A percentile compares a stretch with the other conserved stretches of the same genome.
phyloP scores from a whole-genome alignment of 2,329 filamentous ascomycete species.

The Juglanconis juglandina region DNA sequence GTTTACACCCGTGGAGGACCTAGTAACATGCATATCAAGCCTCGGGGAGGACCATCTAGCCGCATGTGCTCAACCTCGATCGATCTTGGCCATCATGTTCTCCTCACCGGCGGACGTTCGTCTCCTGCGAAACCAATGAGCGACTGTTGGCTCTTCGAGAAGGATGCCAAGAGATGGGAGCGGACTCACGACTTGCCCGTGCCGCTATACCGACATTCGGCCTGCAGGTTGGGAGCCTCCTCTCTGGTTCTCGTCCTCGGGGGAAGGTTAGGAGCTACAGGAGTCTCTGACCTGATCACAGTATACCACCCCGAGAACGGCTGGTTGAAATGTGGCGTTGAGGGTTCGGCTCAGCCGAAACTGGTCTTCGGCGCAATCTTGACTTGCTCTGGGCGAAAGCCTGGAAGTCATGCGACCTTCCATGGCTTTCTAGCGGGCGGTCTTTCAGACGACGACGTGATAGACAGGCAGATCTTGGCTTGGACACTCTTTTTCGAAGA shows the following conservation, averaged over 20 bases:
- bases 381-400: constrained; percentile 19
- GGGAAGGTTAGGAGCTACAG: constrained; percentile 52
- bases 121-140: constrained; percentile 66
- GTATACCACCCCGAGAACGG: constrained; percentile 47
- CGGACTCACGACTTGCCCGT: constrained; percentile 61
- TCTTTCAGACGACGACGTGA: constrained; percentile 59
- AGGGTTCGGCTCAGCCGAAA: constrained; percentile 31
- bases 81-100: constrained; percentile 51
- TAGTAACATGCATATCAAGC: constrained; percentile 15
- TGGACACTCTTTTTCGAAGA: constrained; percentile 56
- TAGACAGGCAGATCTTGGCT: constrained; percentile 60
- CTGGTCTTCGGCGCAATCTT: constrained; percentile 44
- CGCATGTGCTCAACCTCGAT: constrained; percentile 78
- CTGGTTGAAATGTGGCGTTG: constrained; percentile 43
- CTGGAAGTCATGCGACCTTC: constrained; percentile 32
- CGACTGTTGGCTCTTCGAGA: constrained; percentile 73
- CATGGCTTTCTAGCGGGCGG: constrained; percentile 70
- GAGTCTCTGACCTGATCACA: constrained; percentile 49
- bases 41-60: constrained; percentile 35
- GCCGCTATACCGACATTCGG: constrained; percentile 74
- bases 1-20: constrained; percentile 35
- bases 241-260: constrained; percentile 57
- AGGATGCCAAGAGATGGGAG: constrained; percentile 55
- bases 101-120: constrained; percentile 75
- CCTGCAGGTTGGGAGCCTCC: constrained; percentile 48